Conservation (phyloP, 2,329 filamentous ascomycete species). For the Waltergamsia citrina region DNA sequence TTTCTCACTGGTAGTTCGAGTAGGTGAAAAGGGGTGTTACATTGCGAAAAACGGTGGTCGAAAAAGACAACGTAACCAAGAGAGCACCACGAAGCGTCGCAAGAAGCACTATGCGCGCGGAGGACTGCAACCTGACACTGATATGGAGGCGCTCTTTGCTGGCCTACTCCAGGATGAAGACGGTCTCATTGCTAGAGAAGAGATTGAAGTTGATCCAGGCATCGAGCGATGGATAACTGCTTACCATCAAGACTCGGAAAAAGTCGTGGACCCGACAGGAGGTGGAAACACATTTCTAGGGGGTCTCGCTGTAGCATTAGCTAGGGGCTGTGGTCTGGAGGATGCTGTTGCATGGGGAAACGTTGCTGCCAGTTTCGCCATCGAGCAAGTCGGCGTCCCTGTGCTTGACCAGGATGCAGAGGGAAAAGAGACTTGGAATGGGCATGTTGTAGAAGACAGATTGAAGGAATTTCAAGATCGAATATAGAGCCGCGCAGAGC, state of each 20-base stretch:
- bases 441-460: conserved; percentile 39
- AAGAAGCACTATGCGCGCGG: conserved; percentile 38
- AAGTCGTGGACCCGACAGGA: conserved; percentile 85
- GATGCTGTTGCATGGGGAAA: conserved; percentile 71
- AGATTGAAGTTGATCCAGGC: conserved; percentile 53
- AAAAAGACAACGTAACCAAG: conserved; percentile 23
- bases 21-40: conserved; percentile 64
- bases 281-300: conserved; percentile 85
- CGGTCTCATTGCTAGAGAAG: conserved; percentile 43
- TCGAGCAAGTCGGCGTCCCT: conserved; percentile 89
- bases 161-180: conserved; percentile 44
- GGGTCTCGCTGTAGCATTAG: conserved; percentile 48
- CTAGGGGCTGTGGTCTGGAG: conserved; percentile 48
- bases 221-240: conserved; percentile 70
- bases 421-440: conserved; percentile 53
- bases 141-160: conserved; percentile 54
- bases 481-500: conserved; percentile 13
- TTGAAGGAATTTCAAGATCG: conserved; percentile 39
- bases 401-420: conserved; percentile 32
- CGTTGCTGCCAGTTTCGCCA: conserved; percentile 82
- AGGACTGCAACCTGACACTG: conserved; percentile 47
- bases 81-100: conserved; percentile 17
- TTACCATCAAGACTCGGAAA: conserved; percentile 46
- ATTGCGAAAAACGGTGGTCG: conserved; percentile 48
- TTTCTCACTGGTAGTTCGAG: conserved; percentile 59